These are phyloP conservation scores for Mitragyna speciosa DNA, from an alignment of 257 asterid genomes.

Conservation along the genomic window DNA sequence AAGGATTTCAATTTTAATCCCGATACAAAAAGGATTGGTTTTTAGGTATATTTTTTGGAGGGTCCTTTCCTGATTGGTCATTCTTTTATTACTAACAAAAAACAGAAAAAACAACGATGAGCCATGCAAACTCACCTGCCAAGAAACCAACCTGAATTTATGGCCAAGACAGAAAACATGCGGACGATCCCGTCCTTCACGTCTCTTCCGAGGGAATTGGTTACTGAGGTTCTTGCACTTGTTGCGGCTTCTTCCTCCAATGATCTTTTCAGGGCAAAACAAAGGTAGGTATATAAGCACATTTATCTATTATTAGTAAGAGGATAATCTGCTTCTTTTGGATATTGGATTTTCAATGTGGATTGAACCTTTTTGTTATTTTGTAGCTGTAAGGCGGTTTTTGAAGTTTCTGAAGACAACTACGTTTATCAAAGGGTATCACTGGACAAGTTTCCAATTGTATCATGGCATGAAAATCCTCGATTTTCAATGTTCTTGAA, in stretches of 20 bases:
- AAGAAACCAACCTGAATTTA: too few species aligned
- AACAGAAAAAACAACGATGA: too few species aligned
- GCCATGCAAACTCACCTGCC: too few species aligned
- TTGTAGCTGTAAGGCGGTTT: slow-evolving; percentile 29
- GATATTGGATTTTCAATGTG: neutral
- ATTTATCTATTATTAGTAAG: neutral
- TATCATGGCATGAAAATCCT: slow-evolving; percentile 14
- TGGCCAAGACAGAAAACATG: neutral
- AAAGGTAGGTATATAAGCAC: slow-evolving; percentile 8
- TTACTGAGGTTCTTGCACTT: slow-evolving; percentile 19
- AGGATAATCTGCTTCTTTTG: neutral
- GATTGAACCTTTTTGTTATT: neutral
- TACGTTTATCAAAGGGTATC: slow-evolving; percentile 15
- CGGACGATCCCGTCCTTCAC: neutral
- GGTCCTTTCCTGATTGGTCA: too few species aligned
- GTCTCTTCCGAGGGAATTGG: slow-evolving; percentile 17
- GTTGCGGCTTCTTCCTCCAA: slow-evolving; percentile 19
- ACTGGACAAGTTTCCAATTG: slow-evolving; percentile 17
- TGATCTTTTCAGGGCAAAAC: slow-evolving; percentile 20
- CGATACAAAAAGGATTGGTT: too few species aligned
- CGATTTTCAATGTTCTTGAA: slow-evolving; percentile 8
- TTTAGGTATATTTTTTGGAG: too few species aligned
- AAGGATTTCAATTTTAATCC: neutral
- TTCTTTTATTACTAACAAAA: too few species aligned
- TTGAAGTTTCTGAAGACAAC: slow-evolving; percentile 18